Percentiles rank a stretch among this genome's conserved stretches.
Evolutionary conservation across 2,329 filamentous ascomycete genomes (phyloP).

Genomic region (Aspergillus carbonarius): DNA sequence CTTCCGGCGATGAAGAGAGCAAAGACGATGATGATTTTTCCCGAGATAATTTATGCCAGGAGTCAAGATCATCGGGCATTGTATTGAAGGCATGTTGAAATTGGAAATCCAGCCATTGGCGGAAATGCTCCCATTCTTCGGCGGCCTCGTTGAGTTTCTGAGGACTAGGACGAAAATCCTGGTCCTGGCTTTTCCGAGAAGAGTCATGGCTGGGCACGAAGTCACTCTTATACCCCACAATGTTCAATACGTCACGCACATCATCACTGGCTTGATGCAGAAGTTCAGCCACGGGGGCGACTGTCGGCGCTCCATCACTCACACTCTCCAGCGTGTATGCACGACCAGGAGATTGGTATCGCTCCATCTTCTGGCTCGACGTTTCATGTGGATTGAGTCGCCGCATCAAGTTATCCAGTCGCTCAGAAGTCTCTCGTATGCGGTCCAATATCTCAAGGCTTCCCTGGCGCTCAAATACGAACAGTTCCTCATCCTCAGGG

Average conservation of each 20-base stretch:
- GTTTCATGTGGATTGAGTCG: slow-evolving; percentile 4
- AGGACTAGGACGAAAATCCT: background rate
- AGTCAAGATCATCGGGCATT: background rate
- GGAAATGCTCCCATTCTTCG: slow-evolving; percentile 15
- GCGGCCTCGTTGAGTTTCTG: slow-evolving; percentile 6
- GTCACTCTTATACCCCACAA: slow-evolving; percentile 9
- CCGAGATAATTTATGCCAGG: background rate
- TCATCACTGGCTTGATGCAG: slow-evolving; percentile 13
- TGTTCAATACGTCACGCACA: slow-evolving; percentile 8
- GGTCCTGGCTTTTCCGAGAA: background rate
- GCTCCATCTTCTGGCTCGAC: background rate
- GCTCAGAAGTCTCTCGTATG: slow-evolving; percentile 8
- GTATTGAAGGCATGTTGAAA: slow-evolving; percentile 6
- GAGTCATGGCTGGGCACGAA: slow-evolving; percentile 7
- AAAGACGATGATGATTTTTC: background rate
- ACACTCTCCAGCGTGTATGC: background rate
- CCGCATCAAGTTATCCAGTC: slow-evolving; percentile 1
- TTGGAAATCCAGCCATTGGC: slow-evolving; percentile 15
- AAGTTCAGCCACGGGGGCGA: slow-evolving; percentile 9
- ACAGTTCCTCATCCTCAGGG: slow-evolving; percentile 5
- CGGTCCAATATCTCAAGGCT: slow-evolving; percentile 3
- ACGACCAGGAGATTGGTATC: background rate
- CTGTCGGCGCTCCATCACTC: background rate
- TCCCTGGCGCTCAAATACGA: slow-evolving; percentile 1
- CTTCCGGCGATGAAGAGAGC: background rate